Conservation (phyloP, 208 protist genomes). For the Endotrypanum monterogeii region DNA sequence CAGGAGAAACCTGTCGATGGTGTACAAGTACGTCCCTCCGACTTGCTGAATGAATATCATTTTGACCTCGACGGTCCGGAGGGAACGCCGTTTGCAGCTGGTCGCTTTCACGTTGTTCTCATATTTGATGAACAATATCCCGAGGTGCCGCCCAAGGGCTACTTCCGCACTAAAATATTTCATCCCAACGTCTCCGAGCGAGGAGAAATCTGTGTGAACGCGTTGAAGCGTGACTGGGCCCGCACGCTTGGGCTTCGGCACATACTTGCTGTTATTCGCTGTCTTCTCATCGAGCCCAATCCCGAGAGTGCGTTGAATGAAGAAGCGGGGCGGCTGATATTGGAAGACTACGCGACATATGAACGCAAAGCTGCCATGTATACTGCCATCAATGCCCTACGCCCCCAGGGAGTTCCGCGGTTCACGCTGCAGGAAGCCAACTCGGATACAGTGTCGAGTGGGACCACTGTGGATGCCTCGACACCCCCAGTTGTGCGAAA, state of each 20-base stretch:
- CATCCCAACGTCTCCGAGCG: constrained; percentile 98
- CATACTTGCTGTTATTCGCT: constrained; percentile 95
- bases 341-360: constrained; percentile 95
- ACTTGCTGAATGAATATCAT: constrained; percentile 92
- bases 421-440: constrained; percentile 22
- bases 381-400: constrained; percentile 74
- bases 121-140: constrained; percentile 95
- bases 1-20: constrained; percentile 84
- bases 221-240: constrained; percentile 98
- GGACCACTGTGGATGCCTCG: not conserved
- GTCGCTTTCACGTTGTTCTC: constrained; percentile 93
- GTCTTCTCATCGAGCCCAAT: constrained; percentile 98
- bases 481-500: not conserved
- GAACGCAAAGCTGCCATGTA: constrained; percentile 80
- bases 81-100: constrained; percentile 96
- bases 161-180: constrained; percentile 98
- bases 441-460: not conserved
- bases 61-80: constrained; percentile 95
- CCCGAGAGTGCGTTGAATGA: constrained; percentile 98
- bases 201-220: constrained; percentile 99
- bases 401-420: constrained; percentile 36
- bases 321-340: constrained; percentile 96
- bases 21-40: constrained; percentile 82
- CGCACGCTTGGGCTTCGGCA: constrained; percentile 94
- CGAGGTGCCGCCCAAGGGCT: constrained; percentile 95